Percentiles rank a stretch among this genome's conserved stretches.
phyloP scores from a whole-genome alignment of 148 eudicot species.

The Amaranthus cruentus region DNA sequence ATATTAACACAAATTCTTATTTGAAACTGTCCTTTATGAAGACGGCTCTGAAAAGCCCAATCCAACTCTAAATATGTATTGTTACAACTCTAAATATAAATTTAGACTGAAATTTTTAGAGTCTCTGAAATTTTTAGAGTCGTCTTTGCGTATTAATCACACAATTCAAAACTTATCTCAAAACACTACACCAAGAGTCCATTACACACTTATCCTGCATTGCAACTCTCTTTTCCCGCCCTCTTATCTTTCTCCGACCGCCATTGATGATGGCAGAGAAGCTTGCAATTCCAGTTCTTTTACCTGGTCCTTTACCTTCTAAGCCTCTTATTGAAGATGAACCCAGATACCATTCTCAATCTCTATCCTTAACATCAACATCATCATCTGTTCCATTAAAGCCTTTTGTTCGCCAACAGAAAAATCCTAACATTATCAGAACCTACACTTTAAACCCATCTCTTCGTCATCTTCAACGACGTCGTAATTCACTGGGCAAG shows the following conservation, averaged over 20 bases:
- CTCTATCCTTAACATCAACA: constrained; percentile 14
- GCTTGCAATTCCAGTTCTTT: constrained; percentile 47
- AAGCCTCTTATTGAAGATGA: constrained; percentile 49
- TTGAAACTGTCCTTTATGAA: too few species aligned
- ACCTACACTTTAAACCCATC: constrained; percentile 14
- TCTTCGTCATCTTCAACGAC: constrained; percentile 26
- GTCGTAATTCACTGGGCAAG: constrained; percentile 58
- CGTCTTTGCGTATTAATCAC: too few species aligned
- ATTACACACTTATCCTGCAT: neutral
- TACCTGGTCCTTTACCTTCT: constrained; percentile 52
- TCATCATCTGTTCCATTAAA: constrained; percentile 25
- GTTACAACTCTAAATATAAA: too few species aligned
- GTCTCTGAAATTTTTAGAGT: too few species aligned
- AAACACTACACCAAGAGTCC: too few species aligned
- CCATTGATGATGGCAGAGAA: constrained; percentile 63
- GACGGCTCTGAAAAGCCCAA: too few species aligned
- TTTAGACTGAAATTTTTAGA: too few species aligned
- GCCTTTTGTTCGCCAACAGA: constrained; percentile 36
- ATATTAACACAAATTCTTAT: too few species aligned
- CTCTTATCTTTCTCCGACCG: constrained; percentile 5
- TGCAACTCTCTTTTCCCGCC: constrained; percentile 3
- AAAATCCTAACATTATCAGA: constrained; percentile 19
- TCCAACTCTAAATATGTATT: too few species aligned
- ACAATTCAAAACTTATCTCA: too few species aligned
- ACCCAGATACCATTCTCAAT: constrained; percentile 12